These are phyloP conservation scores for Pseudoperonospora humuli DNA, from an alignment of 352 stramenopile genomes.

Conservation along the genomic window DNA sequence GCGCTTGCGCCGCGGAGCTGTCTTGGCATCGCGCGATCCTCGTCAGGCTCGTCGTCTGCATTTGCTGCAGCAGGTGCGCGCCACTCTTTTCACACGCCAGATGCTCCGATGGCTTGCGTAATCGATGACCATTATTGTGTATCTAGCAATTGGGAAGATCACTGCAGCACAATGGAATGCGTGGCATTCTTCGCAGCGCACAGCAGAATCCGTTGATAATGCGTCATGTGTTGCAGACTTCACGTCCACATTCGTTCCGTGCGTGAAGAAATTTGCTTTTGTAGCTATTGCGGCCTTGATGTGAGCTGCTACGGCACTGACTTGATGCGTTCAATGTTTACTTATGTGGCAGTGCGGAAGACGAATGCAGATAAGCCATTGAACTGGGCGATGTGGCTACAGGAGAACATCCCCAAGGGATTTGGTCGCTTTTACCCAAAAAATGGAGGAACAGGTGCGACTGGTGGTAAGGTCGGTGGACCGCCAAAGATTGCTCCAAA, in stretches of 20 bases:
- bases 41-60: conserved; percentile 53
- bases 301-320: no score
- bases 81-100: no score
- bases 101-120: not conserved
- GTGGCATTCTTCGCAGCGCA: conserved; percentile 19
- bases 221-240: conserved; percentile 46
- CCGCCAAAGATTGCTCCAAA: conserved; percentile 50
- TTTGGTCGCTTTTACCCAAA: conserved; percentile 85
- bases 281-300: no score
- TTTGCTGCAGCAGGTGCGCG: conserved; percentile 56
- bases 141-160: conserved; percentile 60
- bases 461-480: conserved; percentile 29
- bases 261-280: conserved; percentile 14
- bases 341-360: conserved; percentile 28
- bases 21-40: conserved; percentile 46
- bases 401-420: conserved; percentile 62
- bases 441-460: conserved; percentile 31
- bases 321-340: not conserved
- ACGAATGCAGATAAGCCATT: conserved; percentile 38
- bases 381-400: conserved; percentile 66
- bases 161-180: conserved; percentile 45
- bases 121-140: not conserved
- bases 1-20: conserved; percentile 51
- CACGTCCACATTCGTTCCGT: conserved; percentile 48
- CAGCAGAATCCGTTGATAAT: conserved; percentile 29